phyloP scores from a whole-genome alignment of 2,329 filamentous ascomycete genomes.

The Phialophora expanda region DNA sequence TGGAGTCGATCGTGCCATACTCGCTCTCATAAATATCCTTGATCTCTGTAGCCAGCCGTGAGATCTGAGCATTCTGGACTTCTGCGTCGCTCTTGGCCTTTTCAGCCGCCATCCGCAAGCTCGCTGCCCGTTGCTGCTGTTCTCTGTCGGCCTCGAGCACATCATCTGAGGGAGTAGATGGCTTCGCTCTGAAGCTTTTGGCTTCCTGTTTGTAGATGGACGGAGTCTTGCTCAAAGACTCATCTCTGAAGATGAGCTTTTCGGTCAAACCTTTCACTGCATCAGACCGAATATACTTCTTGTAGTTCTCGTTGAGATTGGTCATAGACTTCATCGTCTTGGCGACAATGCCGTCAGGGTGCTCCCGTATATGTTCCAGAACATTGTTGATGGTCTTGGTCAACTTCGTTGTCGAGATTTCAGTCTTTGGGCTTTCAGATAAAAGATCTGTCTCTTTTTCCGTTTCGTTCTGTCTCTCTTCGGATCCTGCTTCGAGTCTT shows the following conservation, averaged over 20 bases:
- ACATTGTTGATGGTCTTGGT: conserved; percentile 28
- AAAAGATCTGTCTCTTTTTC: neutral
- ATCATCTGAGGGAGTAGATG: conserved; percentile 25
- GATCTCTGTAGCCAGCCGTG: conserved; percentile 32
- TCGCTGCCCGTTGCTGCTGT: conserved; percentile 11
- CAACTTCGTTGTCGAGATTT: conserved; percentile 22
- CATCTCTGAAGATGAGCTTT: conserved; percentile 31
- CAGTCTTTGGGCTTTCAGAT: conserved; percentile 6
- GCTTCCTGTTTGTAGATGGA: conserved; percentile 30
- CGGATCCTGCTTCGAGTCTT: conserved; percentile 38
- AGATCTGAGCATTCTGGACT: conserved; percentile 26
- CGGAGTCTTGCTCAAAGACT: conserved; percentile 28
- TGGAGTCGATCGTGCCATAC: conserved; percentile 35
- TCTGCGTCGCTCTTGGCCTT: conserved; percentile 21
- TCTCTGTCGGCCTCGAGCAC: conserved; percentile 15
- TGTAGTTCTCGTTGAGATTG: conserved; percentile 30
- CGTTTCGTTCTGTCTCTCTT: conserved; percentile 32
- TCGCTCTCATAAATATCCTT: conserved; percentile 39
- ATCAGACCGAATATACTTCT: conserved; percentile 27
- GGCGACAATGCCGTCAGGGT: conserved; percentile 38
- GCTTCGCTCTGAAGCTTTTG: conserved; percentile 3
- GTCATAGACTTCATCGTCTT: conserved; percentile 37
- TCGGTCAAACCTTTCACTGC: conserved; percentile 26
- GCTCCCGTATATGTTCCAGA: conserved; percentile 35
- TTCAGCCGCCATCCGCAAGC: conserved; percentile 22